Percentiles rank a stretch among this genome's conserved stretches.
Conservation (phyloP, 225 moss, liverwort and hornwort species). For the Neckera pumila region DNA sequence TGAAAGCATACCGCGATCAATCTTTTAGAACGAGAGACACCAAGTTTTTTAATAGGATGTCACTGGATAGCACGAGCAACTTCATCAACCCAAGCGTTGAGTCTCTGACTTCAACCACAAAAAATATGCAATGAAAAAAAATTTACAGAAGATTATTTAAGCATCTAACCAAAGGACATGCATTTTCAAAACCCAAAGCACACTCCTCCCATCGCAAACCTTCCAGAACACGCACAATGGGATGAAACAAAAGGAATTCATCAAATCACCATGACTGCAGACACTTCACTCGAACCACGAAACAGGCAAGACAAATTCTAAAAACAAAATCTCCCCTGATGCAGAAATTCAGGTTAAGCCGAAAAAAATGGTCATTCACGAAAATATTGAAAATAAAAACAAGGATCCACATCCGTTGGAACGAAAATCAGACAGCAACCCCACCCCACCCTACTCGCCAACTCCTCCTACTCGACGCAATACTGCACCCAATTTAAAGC, state of each 20-base stretch:
- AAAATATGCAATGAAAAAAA: background rate
- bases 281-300: background rate
- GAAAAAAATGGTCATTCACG: background rate
- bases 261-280: background rate
- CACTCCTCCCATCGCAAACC: background rate
- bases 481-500: background rate
- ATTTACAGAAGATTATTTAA: background rate
- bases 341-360: background rate
- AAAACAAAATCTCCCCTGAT: background rate
- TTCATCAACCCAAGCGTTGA: background rate
- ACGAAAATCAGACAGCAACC: background rate
- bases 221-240: background rate
- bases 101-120: background rate
- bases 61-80: background rate
- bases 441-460: background rate
- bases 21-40: background rate
- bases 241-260: background rate
- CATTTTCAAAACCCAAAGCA: background rate
- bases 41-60: background rate
- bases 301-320: background rate
- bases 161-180: background rate
- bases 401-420: background rate
- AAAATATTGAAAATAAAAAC: background rate
- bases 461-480: background rate
- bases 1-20: background rate